Percentiles rank a stretch among this genome's conserved stretches.
Conservation (phyloP, 371 early-diverging fungal genomes). For the Circinella minor region DNA sequence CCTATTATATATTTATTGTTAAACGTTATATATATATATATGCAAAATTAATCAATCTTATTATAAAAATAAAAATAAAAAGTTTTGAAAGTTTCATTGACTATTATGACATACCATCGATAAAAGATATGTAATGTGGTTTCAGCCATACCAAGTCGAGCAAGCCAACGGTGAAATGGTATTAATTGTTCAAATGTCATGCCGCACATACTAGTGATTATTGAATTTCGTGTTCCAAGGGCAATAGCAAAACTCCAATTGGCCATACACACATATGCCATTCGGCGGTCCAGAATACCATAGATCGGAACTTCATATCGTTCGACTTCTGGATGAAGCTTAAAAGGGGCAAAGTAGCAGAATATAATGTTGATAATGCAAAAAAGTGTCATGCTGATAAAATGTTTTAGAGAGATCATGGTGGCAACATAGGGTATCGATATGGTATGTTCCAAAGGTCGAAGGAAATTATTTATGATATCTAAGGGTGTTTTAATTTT, state of each 20-base stretch:
- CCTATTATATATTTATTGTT: background rate
- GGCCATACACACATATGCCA: constrained; percentile 44
- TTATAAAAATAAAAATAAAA: too few species aligned
- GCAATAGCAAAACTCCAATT: constrained; percentile 50
- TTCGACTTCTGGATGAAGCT: constrained; percentile 16
- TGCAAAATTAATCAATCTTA: too few species aligned
- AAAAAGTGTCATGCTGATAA: constrained; percentile 35
- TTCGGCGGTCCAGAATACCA: constrained; percentile 42
- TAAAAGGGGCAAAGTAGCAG: constrained; percentile 37
- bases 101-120: constrained; percentile 34
- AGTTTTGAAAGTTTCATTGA: background rate
- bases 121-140: constrained; percentile 43
- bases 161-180: constrained; percentile 50
- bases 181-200: constrained; percentile 44
- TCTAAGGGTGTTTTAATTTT: background rate
- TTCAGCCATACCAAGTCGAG: constrained; percentile 44
- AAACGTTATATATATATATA: too few species aligned
- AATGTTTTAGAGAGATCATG: constrained; percentile 45
- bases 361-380: constrained; percentile 36
- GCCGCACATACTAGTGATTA: constrained; percentile 43
- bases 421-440: constrained; percentile 44
- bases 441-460: constrained; percentile 28
- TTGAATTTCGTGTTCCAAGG: constrained; percentile 43
- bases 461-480: constrained; percentile 6
- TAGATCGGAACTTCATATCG: constrained; percentile 15